These are phyloP conservation scores for Chaetomium sp. DNA, from an alignment of 2,329 filamentous ascomycete genomes.

Conservation along the genomic window DNA sequence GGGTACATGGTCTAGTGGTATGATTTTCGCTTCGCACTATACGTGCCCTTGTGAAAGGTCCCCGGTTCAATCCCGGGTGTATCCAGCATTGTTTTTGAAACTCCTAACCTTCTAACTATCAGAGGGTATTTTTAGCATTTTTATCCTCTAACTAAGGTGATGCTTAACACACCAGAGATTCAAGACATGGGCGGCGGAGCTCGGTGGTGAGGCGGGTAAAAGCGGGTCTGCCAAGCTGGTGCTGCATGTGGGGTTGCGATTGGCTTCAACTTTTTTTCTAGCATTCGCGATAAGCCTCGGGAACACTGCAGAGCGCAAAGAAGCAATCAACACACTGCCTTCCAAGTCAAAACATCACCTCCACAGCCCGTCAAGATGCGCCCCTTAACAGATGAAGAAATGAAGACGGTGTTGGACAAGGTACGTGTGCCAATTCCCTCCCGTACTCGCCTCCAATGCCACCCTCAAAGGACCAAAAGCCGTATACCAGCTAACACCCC, in stretches of 20 bases:
- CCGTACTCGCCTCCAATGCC: not conserved
- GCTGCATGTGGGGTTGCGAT: slow-evolving; percentile 27
- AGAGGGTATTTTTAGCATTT: no score
- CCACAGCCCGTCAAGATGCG: slow-evolving; percentile 60
- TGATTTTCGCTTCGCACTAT: no score
- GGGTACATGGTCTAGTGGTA: no score
- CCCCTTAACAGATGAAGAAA: slow-evolving; percentile 77
- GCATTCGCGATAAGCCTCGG: slow-evolving; percentile 28
- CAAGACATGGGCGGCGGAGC: not conserved
- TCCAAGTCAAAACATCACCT: not conserved
- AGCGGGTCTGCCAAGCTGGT: slow-evolving; percentile 15
- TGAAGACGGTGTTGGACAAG: slow-evolving; percentile 72
- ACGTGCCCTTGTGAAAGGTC: no score
- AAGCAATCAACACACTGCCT: no score
- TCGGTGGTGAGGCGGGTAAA: slow-evolving; percentile 26
- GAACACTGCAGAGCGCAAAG: not conserved
- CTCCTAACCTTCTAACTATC: no score
- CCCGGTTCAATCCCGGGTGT: no score
- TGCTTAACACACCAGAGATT: no score
- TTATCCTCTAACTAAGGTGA: no score
- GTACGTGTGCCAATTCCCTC: slow-evolving; percentile 7
- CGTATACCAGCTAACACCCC: slow-evolving; percentile 68
- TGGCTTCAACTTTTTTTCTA: slow-evolving; percentile 28
- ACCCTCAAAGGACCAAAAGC: slow-evolving; percentile 38
- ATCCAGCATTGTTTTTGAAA: no score